Evolutionary conservation across 2,329 filamentous ascomycete species (phyloP), one percentile per base, ranked within the genome.

Genomic region (Aspergillus ochraceoroseus): DNA sequence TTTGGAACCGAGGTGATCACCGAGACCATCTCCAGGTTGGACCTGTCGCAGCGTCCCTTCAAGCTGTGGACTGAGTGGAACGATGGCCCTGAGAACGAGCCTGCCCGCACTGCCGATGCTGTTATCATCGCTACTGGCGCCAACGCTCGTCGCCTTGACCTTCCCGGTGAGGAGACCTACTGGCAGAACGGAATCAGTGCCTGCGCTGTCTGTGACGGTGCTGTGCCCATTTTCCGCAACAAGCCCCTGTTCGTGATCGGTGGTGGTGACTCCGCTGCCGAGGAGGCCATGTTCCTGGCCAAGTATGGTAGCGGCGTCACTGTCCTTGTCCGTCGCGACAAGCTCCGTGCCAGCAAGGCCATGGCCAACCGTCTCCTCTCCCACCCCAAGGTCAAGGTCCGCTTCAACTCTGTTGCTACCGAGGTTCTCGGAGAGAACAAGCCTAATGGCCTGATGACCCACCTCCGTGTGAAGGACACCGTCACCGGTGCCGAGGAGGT

Each of bases 181-280:
- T 98, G 94, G 94, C 89, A 95, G 65, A 92, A 85, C 65, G 92
- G 92, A 54, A 87, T 98, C 62, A 92, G 85, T 37, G 92, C 92
- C 34, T 98, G 92, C 69, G 92, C 92, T 22, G 92, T 98, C 33
- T 98, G 92, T 70, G 92, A 98, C 62, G 92, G 92, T 50, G 92
- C 89, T 34, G 83, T 96, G 32, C 92, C 92, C 46, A 95, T 98
- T 66, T 98, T 95, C 82, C 80, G 90, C 56, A 87, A 95, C 68
- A 94, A 95, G 76, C 90, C 85, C 6, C 75, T 98, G 40, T 87
- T 90, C 27, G 92, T 98, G 34, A 95, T 98, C 51, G 92, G 92
- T 49, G 94, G 92, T 49, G 92, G 92, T 58, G 92, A 98, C 70
- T 94, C 87, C 11, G 92, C 92, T 12, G 92, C 94, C 18, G 94